These are phyloP conservation scores for Vitis hybrid DNA, from an alignment of 177 flowering plant species.

Conservation along the genomic window DNA sequence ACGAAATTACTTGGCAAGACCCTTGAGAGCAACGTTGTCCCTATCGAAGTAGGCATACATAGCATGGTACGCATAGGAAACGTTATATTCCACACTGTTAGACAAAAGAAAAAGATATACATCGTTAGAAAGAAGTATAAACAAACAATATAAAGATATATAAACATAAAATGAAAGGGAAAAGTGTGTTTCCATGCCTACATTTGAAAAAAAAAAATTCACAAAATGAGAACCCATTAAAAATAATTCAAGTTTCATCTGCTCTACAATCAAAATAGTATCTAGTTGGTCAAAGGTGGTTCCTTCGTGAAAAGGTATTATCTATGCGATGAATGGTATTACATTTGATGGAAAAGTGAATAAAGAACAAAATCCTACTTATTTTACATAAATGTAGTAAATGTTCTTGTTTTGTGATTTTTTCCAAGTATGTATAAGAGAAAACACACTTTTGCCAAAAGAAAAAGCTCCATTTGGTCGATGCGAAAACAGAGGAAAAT, in stretches of 20 bases:
- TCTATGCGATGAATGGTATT: too few species aligned
- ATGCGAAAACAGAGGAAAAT: too few species aligned
- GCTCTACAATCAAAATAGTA: too few species aligned
- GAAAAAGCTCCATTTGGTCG: too few species aligned
- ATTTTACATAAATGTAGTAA: not conserved
- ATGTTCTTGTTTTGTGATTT: too few species aligned
- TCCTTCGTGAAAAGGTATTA: too few species aligned
- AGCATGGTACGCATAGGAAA: slow-evolving; percentile 91
- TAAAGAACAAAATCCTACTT: not conserved
- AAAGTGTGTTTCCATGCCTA: not conserved
- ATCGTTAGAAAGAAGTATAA: not conserved
- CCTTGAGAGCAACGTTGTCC: slow-evolving; percentile 89
- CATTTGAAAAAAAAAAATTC: not conserved
- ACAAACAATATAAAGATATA: not conserved
- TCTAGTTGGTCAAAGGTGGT: too few species aligned
- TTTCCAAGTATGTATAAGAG: too few species aligned
- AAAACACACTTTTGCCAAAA: too few species aligned
- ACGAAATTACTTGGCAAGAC: slow-evolving; percentile 73
- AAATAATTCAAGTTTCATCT: not conserved
- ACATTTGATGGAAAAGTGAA: too few species aligned
- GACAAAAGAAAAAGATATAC: not conserved
- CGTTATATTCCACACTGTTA: slow-evolving; percentile 90
- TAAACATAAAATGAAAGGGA: not conserved
- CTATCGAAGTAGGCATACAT: slow-evolving; percentile 90
- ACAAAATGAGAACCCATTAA: not conserved